Percentiles rank a stretch among this genome's conserved stretches.
Evolutionary conservation across 805 yeast genomes (phyloP).

Genomic region (Saccharomyces jurei): DNA sequence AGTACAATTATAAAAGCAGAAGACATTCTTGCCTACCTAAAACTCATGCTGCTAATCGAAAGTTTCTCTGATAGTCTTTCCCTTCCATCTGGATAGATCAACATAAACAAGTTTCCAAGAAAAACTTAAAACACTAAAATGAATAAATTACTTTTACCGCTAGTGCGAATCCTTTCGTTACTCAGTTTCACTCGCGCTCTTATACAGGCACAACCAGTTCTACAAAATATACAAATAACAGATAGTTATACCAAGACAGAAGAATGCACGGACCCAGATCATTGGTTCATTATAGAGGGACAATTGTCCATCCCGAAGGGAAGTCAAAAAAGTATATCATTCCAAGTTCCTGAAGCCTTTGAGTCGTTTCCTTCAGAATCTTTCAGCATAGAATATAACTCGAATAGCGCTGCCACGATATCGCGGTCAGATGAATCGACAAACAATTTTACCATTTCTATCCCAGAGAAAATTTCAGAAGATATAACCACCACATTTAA

Average conservation of each 20-base stretch:
- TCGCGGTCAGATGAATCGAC: constrained; percentile 9
- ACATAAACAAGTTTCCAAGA: background rate
- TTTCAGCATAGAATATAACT: constrained; percentile 13
- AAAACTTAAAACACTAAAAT: background rate
- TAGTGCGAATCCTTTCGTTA: background rate
- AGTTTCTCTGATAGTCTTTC: background rate
- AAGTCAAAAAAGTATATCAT: constrained; percentile 11
- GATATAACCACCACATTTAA: constrained; percentile 20
- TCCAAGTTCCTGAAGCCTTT: constrained; percentile 21
- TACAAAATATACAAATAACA: constrained; percentile 16
- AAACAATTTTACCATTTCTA: constrained; percentile 18
- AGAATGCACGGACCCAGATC: constrained; percentile 19
- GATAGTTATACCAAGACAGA: constrained; percentile 19
- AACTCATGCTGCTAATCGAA: background rate
- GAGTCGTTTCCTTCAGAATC: constrained; percentile 14
- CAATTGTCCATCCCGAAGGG: constrained; percentile 20
- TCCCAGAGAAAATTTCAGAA: constrained; percentile 2
- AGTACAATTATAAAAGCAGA: background rate
- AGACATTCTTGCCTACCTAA: background rate
- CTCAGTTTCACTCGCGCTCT: background rate
- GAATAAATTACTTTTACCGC: background rate
- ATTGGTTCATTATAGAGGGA: constrained; percentile 24
- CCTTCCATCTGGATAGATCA: background rate
- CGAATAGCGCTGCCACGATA: constrained; percentile 16
- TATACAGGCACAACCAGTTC: constrained; percentile 6